Evolutionary conservation across 73 alveolate genomes (phyloP).

Genomic region (Paramecium tetraurelia): DNA sequence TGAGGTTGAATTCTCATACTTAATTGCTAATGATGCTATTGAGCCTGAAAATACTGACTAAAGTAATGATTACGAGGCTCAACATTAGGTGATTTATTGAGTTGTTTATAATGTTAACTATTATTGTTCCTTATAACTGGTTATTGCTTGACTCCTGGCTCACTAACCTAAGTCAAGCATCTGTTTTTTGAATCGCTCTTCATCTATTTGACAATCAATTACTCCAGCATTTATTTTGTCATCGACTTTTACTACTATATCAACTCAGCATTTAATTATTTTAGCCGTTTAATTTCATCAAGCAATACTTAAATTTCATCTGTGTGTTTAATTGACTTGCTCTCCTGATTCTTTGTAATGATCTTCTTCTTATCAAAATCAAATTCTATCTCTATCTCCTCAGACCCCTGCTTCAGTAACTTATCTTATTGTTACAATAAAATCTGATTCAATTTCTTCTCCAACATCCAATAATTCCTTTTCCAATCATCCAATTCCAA

Average conservation of each 20-base stretch:
- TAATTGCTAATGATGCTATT: neutral
- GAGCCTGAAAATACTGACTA: slow-evolving; percentile 6
- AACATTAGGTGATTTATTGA: neutral
- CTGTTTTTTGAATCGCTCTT: neutral
- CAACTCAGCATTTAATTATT: slow-evolving; percentile 15
- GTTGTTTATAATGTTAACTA: neutral
- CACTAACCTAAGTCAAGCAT: neutral
- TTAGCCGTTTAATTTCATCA: slow-evolving; percentile 15
- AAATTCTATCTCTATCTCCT: slow-evolving; percentile 31
- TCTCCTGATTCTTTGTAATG: neutral
- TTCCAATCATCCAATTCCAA: slow-evolving; percentile 42
- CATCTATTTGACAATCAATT: neutral
- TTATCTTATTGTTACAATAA: neutral
- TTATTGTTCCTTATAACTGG: neutral
- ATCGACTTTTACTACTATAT: neutral
- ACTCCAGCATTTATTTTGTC: neutral
- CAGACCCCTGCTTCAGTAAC: neutral
- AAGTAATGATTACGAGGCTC: slow-evolving; percentile 23
- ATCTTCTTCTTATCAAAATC: slow-evolving; percentile 47
- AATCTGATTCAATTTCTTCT: slow-evolving; percentile 22
- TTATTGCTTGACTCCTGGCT: slow-evolving; percentile 1
- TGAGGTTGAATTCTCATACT: neutral
- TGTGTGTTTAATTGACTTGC: neutral
- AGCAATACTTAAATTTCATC: neutral
- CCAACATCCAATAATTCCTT: slow-evolving; percentile 38